Evolutionary conservation across 2,329 filamentous ascomycete genomes (phyloP).

Genomic region (Monascus ruber): DNA sequence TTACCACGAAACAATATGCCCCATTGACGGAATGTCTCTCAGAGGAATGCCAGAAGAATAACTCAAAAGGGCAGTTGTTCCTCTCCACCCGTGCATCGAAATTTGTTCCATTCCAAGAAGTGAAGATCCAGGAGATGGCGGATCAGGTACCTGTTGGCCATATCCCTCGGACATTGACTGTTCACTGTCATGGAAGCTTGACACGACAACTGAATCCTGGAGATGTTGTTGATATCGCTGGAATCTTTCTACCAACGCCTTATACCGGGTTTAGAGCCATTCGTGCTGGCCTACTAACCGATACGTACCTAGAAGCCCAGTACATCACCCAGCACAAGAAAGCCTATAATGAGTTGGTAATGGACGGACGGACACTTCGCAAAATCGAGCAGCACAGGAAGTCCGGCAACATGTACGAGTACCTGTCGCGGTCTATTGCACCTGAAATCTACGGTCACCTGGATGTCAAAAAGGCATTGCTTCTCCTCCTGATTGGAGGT

Average conservation of each 20-base stretch:
- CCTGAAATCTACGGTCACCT: conserved; percentile 94
- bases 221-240: conserved; percentile 85
- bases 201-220: conserved; percentile 84
- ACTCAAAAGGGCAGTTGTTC: conserved; percentile 86
- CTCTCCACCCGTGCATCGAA: conserved; percentile 93
- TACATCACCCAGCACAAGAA: conserved; percentile 94
- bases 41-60: conserved; percentile 77
- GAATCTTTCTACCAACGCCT: conserved; percentile 91
- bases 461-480: conserved; percentile 93
- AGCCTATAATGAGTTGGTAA: conserved; percentile 82
- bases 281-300: conserved; percentile 86
- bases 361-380: conserved; percentile 67
- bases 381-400: conserved; percentile 77
- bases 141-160: conserved; percentile 97
- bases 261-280: conserved; percentile 99
- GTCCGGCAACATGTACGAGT: conserved; percentile 88
- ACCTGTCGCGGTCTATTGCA: conserved; percentile 88
- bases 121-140: conserved; percentile 98
- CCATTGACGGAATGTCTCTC: conserved; percentile 82
- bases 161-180: conserved; percentile 81
- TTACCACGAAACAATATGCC: conserved; percentile 81
- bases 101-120: conserved; percentile 93
- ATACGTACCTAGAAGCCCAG: conserved; percentile 94
- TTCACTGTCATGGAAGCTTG: conserved; percentile 78
- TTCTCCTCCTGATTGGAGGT: conserved; percentile 91